Evolutionary conservation across 1,139 yeast genomes (phyloP).

Genomic region (Protomyces arabidopsidicola): DNA sequence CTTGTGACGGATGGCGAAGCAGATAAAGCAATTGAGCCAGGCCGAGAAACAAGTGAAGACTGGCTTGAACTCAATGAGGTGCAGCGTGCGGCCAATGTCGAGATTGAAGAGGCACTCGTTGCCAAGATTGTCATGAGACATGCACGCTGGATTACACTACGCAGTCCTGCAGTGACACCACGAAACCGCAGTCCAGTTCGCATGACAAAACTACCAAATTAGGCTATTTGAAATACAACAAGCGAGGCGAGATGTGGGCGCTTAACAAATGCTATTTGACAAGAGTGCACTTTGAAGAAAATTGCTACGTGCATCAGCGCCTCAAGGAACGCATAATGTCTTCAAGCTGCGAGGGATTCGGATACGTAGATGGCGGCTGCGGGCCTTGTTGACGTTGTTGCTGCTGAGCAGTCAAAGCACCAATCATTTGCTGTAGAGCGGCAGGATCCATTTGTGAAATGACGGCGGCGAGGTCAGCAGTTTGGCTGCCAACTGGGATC

Average conservation of each 20-base stretch:
- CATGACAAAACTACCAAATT: not conserved
- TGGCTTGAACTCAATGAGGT: conserved; percentile 5
- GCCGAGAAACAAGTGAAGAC: conserved; percentile 1
- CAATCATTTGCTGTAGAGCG: conserved; percentile 37
- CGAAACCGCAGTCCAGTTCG: conserved; percentile 9
- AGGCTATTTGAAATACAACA: not conserved
- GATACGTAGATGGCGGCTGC: conserved; percentile 9
- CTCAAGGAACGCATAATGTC: not conserved
- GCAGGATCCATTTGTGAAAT: conserved; percentile 39
- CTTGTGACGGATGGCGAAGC: conserved; percentile 50
- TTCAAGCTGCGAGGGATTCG: not conserved
- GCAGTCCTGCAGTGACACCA: conserved; percentile 17
- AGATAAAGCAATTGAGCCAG: not conserved
- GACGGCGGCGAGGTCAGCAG: conserved; percentile 34
- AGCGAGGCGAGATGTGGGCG: too few relatives aligned
- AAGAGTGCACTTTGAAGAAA: not conserved
- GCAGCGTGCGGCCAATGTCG: conserved; percentile 34
- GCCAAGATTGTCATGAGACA: conserved; percentile 2
- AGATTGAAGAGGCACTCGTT: conserved; percentile 27
- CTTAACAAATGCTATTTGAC: too few relatives aligned
- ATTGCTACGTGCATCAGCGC: not conserved
- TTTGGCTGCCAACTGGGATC: not conserved
- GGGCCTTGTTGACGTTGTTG: conserved; percentile 32
- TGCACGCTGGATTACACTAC: conserved; percentile 13
- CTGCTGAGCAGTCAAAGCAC: conserved; percentile 38